Conservation (phyloP, 495 filamentous ascomycete species). For the Oleoguttula mirabilis region DNA sequence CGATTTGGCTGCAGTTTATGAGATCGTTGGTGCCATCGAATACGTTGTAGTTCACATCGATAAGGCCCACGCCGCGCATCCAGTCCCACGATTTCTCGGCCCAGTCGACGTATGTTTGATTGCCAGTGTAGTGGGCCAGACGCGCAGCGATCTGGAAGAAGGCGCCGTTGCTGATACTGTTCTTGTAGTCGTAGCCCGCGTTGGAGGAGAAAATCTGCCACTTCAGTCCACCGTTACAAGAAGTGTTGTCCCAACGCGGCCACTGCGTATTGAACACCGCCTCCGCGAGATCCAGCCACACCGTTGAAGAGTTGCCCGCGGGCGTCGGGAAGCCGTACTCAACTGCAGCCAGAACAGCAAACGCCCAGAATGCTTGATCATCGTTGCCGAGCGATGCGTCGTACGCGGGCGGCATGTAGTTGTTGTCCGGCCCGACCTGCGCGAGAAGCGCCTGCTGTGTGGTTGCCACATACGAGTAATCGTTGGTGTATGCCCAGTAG, state of each 20-base stretch:
- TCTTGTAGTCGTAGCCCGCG: slow-evolving; percentile 52
- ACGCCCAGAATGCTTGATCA: slow-evolving; percentile 57
- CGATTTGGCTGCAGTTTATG: slow-evolving; percentile 23
- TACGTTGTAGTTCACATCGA: slow-evolving; percentile 25
- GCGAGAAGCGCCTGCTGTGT: slow-evolving; percentile 27
- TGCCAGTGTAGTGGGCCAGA: slow-evolving; percentile 52
- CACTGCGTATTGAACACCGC: slow-evolving; percentile 30
- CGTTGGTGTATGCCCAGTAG: slow-evolving; percentile 24
- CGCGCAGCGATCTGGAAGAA: slow-evolving; percentile 59
- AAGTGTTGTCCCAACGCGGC: slow-evolving; percentile 37
- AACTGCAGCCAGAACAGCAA: slow-evolving; percentile 59
- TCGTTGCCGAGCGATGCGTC: slow-evolving; percentile 13
- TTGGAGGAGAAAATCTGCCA: slow-evolving; percentile 47
- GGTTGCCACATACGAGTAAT: slow-evolving; percentile 25
- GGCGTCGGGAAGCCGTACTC: slow-evolving; percentile 63
- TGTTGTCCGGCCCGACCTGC: slow-evolving; percentile 28
- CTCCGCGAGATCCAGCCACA: slow-evolving; percentile 47
- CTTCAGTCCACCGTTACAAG: slow-evolving; percentile 41
- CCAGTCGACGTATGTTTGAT: slow-evolving; percentile 44
- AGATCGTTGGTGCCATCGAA: slow-evolving; percentile 29
- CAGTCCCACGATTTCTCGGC: slow-evolving; percentile 29
- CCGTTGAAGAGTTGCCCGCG: slow-evolving; percentile 34
- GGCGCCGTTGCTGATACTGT: slow-evolving; percentile 56
- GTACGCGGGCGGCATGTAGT: slow-evolving; percentile 24
- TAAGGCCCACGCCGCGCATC: slow-evolving; percentile 23